These are phyloP conservation scores for Acidiella bohemica DNA, from an alignment of 495 filamentous ascomycete genomes.

Conservation along the genomic window DNA sequence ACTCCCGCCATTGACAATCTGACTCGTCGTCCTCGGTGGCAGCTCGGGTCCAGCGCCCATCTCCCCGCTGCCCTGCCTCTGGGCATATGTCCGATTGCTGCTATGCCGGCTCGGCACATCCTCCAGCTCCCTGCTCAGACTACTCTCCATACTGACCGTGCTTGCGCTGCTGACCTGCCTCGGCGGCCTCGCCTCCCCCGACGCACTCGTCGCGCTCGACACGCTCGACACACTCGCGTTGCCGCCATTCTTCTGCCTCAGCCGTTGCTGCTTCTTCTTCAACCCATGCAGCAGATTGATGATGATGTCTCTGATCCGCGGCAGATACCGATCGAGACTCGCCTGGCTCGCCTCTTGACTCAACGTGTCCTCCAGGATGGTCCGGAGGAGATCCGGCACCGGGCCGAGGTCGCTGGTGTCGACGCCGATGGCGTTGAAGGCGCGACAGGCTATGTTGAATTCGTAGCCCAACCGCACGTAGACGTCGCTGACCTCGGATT, in stretches of 20 bases:
- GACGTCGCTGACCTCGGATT: constrained; percentile 91
- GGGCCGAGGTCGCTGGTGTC: constrained; percentile 88
- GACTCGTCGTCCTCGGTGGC: constrained; percentile 36
- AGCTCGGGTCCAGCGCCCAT: constrained; percentile 33
- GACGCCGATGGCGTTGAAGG: constrained; percentile 90
- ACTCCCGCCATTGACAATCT: too few species aligned
- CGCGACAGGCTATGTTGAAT: constrained; percentile 95
- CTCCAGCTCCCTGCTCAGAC: constrained; percentile 52
- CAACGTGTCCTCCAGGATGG: constrained; percentile 86
- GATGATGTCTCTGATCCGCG: constrained; percentile 91
- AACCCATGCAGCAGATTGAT: constrained; percentile 91
- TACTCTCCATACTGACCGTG: constrained; percentile 40
- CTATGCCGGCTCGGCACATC: constrained; percentile 35
- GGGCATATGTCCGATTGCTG: constrained; percentile 29
- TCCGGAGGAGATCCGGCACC: constrained; percentile 78
- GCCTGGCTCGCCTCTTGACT: constrained; percentile 90
- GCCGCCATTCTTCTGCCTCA: constrained; percentile 56
- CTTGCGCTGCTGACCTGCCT: constrained; percentile 45
- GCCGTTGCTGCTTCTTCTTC: constrained; percentile 86
- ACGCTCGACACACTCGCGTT: not conserved
- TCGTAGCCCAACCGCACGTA: constrained; percentile 96
- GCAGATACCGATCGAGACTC: constrained; percentile 82
- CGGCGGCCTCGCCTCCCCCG: constrained; percentile 31
- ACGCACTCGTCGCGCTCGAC: constrained; percentile 18
- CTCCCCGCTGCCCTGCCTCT: constrained; percentile 36